Evolutionary conservation across 2,329 filamentous ascomycete species (phyloP).

Genomic region (Sporothrix variecibatus): DNA sequence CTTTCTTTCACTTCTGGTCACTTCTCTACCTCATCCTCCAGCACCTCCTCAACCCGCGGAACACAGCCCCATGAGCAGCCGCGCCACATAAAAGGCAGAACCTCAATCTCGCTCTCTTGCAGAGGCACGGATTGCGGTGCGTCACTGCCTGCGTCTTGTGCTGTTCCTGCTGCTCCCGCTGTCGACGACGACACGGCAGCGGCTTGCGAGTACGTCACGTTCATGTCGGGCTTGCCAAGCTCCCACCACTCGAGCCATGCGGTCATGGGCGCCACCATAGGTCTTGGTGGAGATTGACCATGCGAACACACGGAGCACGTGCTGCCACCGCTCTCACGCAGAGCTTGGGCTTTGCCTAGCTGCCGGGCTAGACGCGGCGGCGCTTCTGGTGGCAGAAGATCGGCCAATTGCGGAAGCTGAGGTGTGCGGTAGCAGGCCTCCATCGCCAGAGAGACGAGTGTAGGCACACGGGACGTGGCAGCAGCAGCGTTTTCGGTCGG

Average conservation of each 20-base stretch:
- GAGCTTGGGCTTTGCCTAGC: slow-evolving; percentile 44
- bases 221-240: slow-evolving; percentile 31
- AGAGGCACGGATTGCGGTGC: not conserved
- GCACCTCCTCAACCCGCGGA: slow-evolving; percentile 33
- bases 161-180: not conserved
- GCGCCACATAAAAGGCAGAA: slow-evolving; percentile 50
- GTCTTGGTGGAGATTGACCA: slow-evolving; percentile 36
- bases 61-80: slow-evolving; percentile 55
- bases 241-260: slow-evolving; percentile 67
- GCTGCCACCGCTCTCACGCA: slow-evolving; percentile 52
- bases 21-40: not conserved
- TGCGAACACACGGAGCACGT: slow-evolving; percentile 54
- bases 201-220: not conserved
- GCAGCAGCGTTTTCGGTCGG: not conserved
- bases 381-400: slow-evolving; percentile 46
- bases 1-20: not conserved
- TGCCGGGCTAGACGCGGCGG: slow-evolving; percentile 44
- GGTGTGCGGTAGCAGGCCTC: slow-evolving; percentile 48
- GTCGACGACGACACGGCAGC: not conserved
- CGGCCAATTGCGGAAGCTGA: slow-evolving; percentile 46
- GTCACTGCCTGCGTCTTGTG: not conserved
- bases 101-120: slow-evolving; percentile 38
- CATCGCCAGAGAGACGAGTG: slow-evolving; percentile 54
- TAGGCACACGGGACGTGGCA: slow-evolving; percentile 42
- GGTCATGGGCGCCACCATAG: slow-evolving; percentile 51